Conservation (phyloP, 2,329 filamentous ascomycete species). For the Karstenula rhodostoma region DNA sequence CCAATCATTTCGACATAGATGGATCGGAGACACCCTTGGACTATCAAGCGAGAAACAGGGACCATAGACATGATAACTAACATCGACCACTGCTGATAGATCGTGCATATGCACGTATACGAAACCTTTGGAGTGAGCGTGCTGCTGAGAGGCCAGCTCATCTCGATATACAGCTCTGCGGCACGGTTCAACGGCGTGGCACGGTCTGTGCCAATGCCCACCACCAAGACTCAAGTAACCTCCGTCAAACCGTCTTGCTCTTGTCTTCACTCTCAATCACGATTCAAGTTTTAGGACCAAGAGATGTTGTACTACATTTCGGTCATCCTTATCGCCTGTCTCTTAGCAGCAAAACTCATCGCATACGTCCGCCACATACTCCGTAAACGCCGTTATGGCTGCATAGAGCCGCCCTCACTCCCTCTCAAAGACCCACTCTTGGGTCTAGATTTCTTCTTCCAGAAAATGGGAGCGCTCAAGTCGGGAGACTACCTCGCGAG, state of each 20-base stretch:
- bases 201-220: no score
- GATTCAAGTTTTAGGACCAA: no score
- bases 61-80: no score
- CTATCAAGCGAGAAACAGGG: no score
- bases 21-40: no score
- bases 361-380: background rate
- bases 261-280: no score
- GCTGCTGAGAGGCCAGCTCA: no score
- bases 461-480: slow-evolving; percentile 22
- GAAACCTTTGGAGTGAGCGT: no score
- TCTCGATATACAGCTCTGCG: background rate
- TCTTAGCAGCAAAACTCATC: background rate
- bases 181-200: background rate
- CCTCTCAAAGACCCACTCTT: slow-evolving; percentile 30
- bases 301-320: background rate
- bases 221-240: background rate
- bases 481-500: slow-evolving; percentile 13
- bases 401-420: slow-evolving; percentile 23
- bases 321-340: background rate
- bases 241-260: no score
- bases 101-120: no score
- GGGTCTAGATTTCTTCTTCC: slow-evolving; percentile 28
- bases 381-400: slow-evolving; percentile 14
- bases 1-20: no score
- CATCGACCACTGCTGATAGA: no score